phyloP scores from a whole-genome alignment of 2,329 filamentous ascomycete genomes.

The Xylariaceae sp. region DNA sequence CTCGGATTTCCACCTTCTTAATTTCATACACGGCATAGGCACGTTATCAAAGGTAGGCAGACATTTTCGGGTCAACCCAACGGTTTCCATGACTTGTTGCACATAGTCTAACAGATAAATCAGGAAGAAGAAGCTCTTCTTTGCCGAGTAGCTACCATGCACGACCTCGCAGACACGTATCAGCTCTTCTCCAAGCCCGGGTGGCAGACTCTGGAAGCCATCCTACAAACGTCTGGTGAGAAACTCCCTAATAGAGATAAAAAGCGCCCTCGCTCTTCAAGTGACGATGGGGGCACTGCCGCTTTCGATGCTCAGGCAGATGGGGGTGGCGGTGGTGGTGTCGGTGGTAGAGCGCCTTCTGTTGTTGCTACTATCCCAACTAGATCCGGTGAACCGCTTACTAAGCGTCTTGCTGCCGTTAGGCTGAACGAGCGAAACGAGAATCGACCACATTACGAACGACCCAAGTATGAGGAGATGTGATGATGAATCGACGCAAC shows the following conservation, averaged over 20 bases:
- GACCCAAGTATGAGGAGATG: conserved; percentile 29
- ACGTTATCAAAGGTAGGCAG: conserved; percentile 79
- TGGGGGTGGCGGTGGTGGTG: neutral
- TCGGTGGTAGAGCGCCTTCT: conserved; percentile 11
- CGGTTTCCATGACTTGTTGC: too few species aligned
- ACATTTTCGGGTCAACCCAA: too few species aligned
- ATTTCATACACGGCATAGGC: conserved; percentile 78
- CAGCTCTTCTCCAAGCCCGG: conserved; percentile 85
- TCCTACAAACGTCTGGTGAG: conserved; percentile 97
- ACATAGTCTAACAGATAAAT: conserved; percentile 21
- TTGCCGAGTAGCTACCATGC: conserved; percentile 79
- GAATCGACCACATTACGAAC: conserved; percentile 37
- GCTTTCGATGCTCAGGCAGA: neutral
- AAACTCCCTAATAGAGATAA: conserved; percentile 61
- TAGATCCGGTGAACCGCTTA: conserved; percentile 38
- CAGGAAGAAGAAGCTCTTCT: conserved; percentile 89
- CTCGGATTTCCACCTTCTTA: conserved; percentile 94
- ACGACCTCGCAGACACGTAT: conserved; percentile 79
- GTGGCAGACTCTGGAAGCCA: conserved; percentile 91
- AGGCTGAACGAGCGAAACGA: conserved; percentile 38
- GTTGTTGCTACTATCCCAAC: conserved; percentile 25
- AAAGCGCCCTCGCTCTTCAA: conserved; percentile 63
- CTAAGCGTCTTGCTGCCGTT: conserved; percentile 44
- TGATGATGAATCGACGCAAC: too few species aligned
- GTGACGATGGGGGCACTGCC: conserved; percentile 36